A percentile compares a stretch with the other conserved stretches of the same genome.
phyloP scores from a whole-genome alignment of 768 basidiomycete genomes.

The Pisolithus albus region DNA sequence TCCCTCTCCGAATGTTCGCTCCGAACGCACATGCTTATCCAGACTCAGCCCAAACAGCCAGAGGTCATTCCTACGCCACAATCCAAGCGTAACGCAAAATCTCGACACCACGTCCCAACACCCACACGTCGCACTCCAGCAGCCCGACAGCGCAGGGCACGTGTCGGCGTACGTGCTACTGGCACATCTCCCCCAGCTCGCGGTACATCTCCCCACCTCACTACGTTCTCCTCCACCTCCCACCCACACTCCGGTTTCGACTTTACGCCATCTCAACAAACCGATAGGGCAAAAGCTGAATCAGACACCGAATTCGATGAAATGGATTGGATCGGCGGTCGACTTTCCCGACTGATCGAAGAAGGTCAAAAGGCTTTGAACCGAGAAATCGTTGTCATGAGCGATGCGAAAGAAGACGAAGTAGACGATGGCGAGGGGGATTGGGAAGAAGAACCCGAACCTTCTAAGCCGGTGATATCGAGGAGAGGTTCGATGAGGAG shows the following conservation, averaged over 20 bases:
- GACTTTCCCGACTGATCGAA: conserved; percentile 61
- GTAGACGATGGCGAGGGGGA: conserved; percentile 67
- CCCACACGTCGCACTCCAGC: conserved; percentile 27
- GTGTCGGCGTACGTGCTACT: conserved; percentile 16
- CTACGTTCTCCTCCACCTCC: conserved; percentile 16
- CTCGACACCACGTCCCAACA: conserved; percentile 23
- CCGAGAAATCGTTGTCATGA: conserved; percentile 73
- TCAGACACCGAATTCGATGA: conserved; percentile 38
- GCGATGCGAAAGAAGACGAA: conserved; percentile 66
- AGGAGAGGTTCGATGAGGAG: conserved; percentile 23
- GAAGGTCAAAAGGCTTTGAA: conserved; percentile 74
- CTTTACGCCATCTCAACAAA: conserved; percentile 23
- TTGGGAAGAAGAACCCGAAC: conserved; percentile 63
- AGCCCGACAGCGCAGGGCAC: conserved; percentile 31
- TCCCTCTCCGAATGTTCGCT: neutral
- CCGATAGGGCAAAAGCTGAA: conserved; percentile 25
- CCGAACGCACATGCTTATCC: neutral
- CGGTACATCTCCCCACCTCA: conserved; percentile 18
- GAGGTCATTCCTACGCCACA: conserved; percentile 35
- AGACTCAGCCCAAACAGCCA: conserved; percentile 21
- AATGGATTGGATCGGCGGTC: conserved; percentile 82
- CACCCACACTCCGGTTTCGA: conserved; percentile 37
- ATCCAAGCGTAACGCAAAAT: conserved; percentile 24
- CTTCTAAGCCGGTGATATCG: conserved; percentile 15
- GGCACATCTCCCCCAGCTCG: conserved; percentile 15